Evolutionary conservation across 495 filamentous ascomycete genomes (phyloP).

Genomic region (Lasiosphaeris hirsuta): DNA sequence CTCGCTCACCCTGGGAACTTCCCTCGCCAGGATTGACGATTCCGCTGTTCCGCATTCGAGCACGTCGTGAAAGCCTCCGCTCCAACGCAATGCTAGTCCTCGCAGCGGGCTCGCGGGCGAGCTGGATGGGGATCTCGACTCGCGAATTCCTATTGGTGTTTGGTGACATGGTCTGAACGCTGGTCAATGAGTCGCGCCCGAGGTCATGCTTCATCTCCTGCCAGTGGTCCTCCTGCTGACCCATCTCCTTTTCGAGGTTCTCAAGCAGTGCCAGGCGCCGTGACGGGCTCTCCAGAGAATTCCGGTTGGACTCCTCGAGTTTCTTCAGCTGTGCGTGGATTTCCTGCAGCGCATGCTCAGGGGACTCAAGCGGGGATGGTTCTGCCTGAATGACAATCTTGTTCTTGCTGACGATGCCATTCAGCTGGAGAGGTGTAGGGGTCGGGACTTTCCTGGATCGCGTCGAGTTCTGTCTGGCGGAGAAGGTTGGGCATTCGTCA

Average conservation of each 20-base stretch:
- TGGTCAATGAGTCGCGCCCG: slow-evolving; percentile 46
- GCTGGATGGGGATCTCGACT: slow-evolving; percentile 19
- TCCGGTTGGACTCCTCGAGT: slow-evolving; percentile 34
- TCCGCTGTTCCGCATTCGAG: slow-evolving; percentile 28
- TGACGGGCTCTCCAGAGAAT: slow-evolving; percentile 29
- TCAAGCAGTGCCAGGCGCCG: slow-evolving; percentile 43
- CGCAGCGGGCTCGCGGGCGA: slow-evolving; percentile 19
- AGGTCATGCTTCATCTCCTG: slow-evolving; percentile 46
- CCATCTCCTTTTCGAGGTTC: slow-evolving; percentile 53
- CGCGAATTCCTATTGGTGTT: slow-evolving; percentile 27
- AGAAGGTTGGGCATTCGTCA: slow-evolving; percentile 52
- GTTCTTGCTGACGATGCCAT: slow-evolving; percentile 27
- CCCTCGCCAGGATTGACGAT: slow-evolving; percentile 19
- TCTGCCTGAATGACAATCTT: slow-evolving; percentile 37
- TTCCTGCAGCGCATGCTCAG: slow-evolving; percentile 43
- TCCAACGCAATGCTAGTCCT: slow-evolving; percentile 30
- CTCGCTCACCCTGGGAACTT: slow-evolving; percentile 14
- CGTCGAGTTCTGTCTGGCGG: slow-evolving; percentile 37
- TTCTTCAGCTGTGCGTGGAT: slow-evolving; percentile 51
- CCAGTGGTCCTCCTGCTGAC: slow-evolving; percentile 49
- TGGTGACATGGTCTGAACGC: slow-evolving; percentile 32
- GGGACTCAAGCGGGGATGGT: slow-evolving; percentile 49
- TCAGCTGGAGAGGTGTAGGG: slow-evolving; percentile 47
- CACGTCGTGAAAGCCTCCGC: slow-evolving; percentile 34
- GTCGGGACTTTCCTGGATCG: slow-evolving; percentile 44